Percentiles rank a stretch among this genome's conserved stretches.
Conservation (phyloP, 805 yeast genomes). For the Lipomyces yamadae region DNA sequence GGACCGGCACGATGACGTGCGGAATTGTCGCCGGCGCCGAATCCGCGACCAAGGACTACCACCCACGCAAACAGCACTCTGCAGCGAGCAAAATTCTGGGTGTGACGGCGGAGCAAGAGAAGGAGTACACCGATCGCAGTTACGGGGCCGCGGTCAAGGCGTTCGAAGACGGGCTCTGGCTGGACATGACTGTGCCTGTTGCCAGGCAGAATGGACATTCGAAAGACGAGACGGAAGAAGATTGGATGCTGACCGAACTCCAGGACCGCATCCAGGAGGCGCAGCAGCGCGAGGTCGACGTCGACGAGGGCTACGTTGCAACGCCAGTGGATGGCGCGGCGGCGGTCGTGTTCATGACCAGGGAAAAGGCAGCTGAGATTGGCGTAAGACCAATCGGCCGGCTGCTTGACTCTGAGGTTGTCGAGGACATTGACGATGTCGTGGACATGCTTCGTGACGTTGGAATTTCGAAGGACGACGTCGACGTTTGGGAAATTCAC, state of each 20-base stretch:
- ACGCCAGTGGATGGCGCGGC: slow-evolving; percentile 93
- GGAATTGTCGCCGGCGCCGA: slow-evolving; percentile 53
- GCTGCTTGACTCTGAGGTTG: slow-evolving; percentile 81
- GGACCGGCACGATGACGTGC: slow-evolving; percentile 44
- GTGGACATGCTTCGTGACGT: slow-evolving; percentile 87
- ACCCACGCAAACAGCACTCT: slow-evolving; percentile 31
- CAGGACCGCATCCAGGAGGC: slow-evolving; percentile 47
- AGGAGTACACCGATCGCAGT: slow-evolving; percentile 75
- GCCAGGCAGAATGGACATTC: not conserved
- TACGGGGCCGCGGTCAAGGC: slow-evolving; percentile 75
- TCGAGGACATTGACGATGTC: slow-evolving; percentile 85
- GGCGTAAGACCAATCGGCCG: slow-evolving; percentile 78
- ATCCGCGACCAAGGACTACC: slow-evolving; percentile 50
- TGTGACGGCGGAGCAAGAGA: slow-evolving; percentile 69
- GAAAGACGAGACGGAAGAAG: slow-evolving; percentile 1
- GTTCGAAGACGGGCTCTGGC: slow-evolving; percentile 61
- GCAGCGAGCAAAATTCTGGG: slow-evolving; percentile 51
- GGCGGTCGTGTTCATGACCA: slow-evolving; percentile 78
- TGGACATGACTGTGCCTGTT: slow-evolving; percentile 78
- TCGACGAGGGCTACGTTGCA: slow-evolving; percentile 82
- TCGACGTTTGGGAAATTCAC: slow-evolving; percentile 83
- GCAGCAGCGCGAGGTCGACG: slow-evolving; percentile 44
- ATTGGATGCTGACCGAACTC: slow-evolving; percentile 31
- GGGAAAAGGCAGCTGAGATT: slow-evolving; percentile 71
- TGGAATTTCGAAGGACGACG: slow-evolving; percentile 58